A percentile compares a stretch with the other conserved stretches of the same genome.
phyloP scores from a whole-genome alignment of 2,329 filamentous ascomycete species.

The Colletotrichum eremochloae region DNA sequence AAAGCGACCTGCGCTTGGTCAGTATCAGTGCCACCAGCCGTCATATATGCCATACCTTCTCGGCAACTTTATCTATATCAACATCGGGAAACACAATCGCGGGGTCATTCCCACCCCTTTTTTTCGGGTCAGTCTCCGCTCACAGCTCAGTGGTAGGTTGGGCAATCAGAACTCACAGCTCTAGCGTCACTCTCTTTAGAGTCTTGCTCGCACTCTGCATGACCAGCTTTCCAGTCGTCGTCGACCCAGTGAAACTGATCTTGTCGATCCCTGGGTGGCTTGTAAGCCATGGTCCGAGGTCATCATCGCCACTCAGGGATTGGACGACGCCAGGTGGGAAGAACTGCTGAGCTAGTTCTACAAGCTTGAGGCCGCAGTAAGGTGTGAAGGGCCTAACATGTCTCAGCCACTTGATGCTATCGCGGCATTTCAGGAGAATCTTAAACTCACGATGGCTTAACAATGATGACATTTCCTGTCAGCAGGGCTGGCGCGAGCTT shows the following conservation, averaged over 20 bases:
- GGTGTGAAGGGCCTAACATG: conserved; percentile 62
- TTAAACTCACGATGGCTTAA: conserved; percentile 63
- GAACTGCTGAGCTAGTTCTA: conserved; percentile 68
- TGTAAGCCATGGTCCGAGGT: conserved; percentile 70
- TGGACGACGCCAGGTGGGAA: conserved; percentile 75
- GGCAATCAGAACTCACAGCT: conserved; percentile 55
- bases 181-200: conserved; percentile 71
- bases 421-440: background rate
- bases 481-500: conserved; percentile 71
- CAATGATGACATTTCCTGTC: conserved; percentile 67
- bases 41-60: conserved; percentile 48
- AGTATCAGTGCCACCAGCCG: too few relatives aligned
- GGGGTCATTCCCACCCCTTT: conserved; percentile 68
- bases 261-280: conserved; percentile 71
- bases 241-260: conserved; percentile 74
- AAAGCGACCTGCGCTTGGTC: conserved; percentile 11
- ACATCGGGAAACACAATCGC: conserved; percentile 70
- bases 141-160: too few relatives aligned
- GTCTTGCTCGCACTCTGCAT: conserved; percentile 67
- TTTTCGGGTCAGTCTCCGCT: background rate
- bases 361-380: conserved; percentile 70
- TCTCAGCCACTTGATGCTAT: background rate
- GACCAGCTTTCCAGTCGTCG: conserved; percentile 70
- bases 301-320: conserved; percentile 70
- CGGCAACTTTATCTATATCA: conserved; percentile 56